Conservation (phyloP, 371 early-diverging fungal species). For the Rhizopus sp. region DNA sequence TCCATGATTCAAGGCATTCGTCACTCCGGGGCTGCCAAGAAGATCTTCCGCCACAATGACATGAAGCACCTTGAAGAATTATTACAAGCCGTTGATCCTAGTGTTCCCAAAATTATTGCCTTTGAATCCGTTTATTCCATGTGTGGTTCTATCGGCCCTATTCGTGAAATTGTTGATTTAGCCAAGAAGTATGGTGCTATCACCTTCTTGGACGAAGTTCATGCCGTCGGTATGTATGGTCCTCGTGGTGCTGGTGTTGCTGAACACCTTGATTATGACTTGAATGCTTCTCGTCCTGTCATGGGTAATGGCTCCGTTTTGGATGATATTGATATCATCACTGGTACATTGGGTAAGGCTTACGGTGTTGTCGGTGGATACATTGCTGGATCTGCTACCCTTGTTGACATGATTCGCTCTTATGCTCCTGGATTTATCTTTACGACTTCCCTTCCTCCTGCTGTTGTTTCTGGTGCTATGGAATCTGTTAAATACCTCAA, state of each 20-base stretch:
- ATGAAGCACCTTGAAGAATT: slow-evolving; percentile 86
- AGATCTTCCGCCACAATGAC: slow-evolving; percentile 96
- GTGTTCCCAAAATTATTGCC: slow-evolving; percentile 94
- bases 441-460: slow-evolving; percentile 97
- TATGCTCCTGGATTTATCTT: slow-evolving; percentile 99
- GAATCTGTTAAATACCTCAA: slow-evolving; percentile 92
- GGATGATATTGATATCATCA: slow-evolving; percentile 95
- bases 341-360: slow-evolving; percentile 98
- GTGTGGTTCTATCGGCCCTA: slow-evolving; percentile 97
- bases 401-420: slow-evolving; percentile 96
- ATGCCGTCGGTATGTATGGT: slow-evolving; percentile 99
- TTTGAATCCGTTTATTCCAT: slow-evolving; percentile 99
- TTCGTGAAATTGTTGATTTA: slow-evolving; percentile 87
- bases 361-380: slow-evolving; percentile 98
- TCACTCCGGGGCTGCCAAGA: slow-evolving; percentile 87
- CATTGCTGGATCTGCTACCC: slow-evolving; percentile 86
- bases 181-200: slow-evolving; percentile 98
- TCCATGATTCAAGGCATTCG: slow-evolving; percentile 99
- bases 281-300: slow-evolving; percentile 58
- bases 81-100: slow-evolving; percentile 76
- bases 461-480: slow-evolving; percentile 88
- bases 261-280: slow-evolving; percentile 87
- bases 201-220: slow-evolving; percentile 98
- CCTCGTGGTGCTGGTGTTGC: slow-evolving; percentile 96
- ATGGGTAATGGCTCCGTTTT: slow-evolving; percentile 67